phyloP scores from a whole-genome alignment of 495 filamentous ascomycete genomes.

The Pseudotulostoma volvatum region DNA sequence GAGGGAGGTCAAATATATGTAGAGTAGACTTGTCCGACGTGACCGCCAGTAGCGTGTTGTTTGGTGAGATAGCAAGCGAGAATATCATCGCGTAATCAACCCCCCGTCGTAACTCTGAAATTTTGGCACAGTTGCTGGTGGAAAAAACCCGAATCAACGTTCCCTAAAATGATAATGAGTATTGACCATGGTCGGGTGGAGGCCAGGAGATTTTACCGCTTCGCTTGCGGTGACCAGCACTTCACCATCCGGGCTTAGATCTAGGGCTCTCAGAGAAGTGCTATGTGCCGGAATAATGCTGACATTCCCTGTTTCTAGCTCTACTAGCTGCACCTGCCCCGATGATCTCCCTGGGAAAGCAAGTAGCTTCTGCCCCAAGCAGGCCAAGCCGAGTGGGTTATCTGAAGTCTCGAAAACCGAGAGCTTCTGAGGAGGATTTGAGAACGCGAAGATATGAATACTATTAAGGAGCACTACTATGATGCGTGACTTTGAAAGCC shows the following conservation, averaged over 20 bases:
- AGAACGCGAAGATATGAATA: conserved; percentile 72
- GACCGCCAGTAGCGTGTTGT: conserved; percentile 60
- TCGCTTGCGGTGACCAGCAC: conserved; percentile 84
- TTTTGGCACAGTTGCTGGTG: conserved; percentile 55
- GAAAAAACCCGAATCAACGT: conserved; percentile 77
- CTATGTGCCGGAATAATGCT: conserved; percentile 90
- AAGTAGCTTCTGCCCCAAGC: conserved; percentile 51
- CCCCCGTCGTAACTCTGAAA: conserved; percentile 74
- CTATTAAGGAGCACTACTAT: conserved; percentile 69
- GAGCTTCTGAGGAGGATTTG: conserved; percentile 54
- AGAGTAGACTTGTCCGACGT: conserved; percentile 96
- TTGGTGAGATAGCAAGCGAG: conserved; percentile 73
- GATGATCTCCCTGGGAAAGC: conserved; percentile 71
- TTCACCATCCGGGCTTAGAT: conserved; percentile 64
- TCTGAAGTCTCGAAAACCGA: conserved; percentile 71
- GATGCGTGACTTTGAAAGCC: conserved; percentile 61
- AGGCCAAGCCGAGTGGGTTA: conserved; percentile 71
- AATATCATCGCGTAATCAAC: conserved; percentile 79
- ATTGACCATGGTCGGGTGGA: neutral
- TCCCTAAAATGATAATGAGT: conserved; percentile 31
- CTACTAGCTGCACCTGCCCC: conserved; percentile 86
- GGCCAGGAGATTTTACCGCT: conserved; percentile 32
- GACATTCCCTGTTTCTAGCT: conserved; percentile 64
- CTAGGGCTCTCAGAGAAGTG: conserved; percentile 59
- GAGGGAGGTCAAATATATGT: conserved; percentile 73